Evolutionary conservation across 495 filamentous ascomycete genomes (phyloP).

Genomic region (Xylona heveae): DNA sequence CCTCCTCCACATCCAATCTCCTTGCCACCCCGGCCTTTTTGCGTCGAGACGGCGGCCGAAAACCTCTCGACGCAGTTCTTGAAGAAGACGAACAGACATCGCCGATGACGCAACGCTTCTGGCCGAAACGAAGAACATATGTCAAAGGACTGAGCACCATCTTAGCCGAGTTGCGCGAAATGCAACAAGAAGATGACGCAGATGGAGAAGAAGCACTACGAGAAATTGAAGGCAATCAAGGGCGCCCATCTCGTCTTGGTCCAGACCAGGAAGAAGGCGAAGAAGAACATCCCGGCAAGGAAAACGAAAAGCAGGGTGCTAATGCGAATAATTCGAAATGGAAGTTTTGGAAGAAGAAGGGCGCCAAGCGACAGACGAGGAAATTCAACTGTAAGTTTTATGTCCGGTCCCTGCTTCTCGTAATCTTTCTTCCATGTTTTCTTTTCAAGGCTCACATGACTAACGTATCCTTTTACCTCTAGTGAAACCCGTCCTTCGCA

Average conservation of each 20-base stretch:
- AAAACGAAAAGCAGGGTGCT: slow-evolving; percentile 10
- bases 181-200: slow-evolving; percentile 38
- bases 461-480: no score
- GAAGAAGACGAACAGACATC: slow-evolving; percentile 27
- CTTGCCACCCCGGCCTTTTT: slow-evolving; percentile 59
- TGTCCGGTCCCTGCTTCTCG: no score
- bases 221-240: slow-evolving; percentile 37
- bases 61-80: slow-evolving; percentile 17
- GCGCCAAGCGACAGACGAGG: slow-evolving; percentile 71
- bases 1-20: slow-evolving; percentile 26
- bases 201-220: slow-evolving; percentile 8
- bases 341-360: slow-evolving; percentile 72
- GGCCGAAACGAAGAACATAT: slow-evolving; percentile 40
- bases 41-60: slow-evolving; percentile 23
- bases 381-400: slow-evolving; percentile 53
- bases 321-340: slow-evolving; percentile 25
- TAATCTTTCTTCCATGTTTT: no score
- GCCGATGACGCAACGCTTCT: slow-evolving; percentile 25
- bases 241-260: slow-evolving; percentile 25
- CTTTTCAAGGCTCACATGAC: no score
- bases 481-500: no score
- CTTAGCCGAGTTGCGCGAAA: slow-evolving; percentile 51
- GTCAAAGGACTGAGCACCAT: slow-evolving; percentile 58
- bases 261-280: slow-evolving; percentile 33
- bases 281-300: slow-evolving; percentile 14